Evolutionary conservation across 768 basidiomycete species (phyloP), one percentile per base, ranked within the genome.

Genomic region (Suillus hirtellus): DNA sequence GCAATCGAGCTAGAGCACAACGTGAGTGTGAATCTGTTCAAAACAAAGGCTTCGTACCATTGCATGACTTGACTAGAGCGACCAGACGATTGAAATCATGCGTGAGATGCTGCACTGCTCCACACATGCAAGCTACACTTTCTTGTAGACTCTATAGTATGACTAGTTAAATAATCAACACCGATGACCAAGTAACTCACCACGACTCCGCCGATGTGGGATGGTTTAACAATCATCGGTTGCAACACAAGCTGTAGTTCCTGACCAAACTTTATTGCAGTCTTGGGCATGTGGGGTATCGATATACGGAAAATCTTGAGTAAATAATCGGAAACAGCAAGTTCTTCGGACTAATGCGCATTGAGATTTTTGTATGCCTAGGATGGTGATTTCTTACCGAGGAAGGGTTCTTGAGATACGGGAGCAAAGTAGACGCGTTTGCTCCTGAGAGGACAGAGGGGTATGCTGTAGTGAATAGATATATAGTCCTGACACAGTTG

Each of bases 171-270:
- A 55, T 42, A 31, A 40, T 42, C 24, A 42, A 14, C 21, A 35
- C 37, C 15, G n/a, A 12, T 60, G 42, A 27, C 19, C 24, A 58
- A 11, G 17, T 24, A 47, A 71, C 84, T 37, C 64, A 92, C 91
- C 75, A 84, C 80, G 10, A 90, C 78, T 31, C 89, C 87, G 14
- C 88, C 89, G 2, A 83, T 77, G 44, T 82, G 81, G 0, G 89
- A 86, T 4, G 94, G 95, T 69, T 92, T 94, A 68, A 93, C 82
- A 47, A 99, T 89, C 95, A 99, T 95, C 0, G 93, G 92, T 66
- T 96, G 87, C 12, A 99, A 79, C 8, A 87, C 82, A 6, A 80
- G 73, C 68, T 96, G 95, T 19, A 99, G 80, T 60, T 96, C 93
- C 44, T 88, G 84, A 0, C 92, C 95, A 71, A 99, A 98, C 68